phyloP scores from a whole-genome alignment of 78 protist species.

The Cavenderia fasciculata region DNA sequence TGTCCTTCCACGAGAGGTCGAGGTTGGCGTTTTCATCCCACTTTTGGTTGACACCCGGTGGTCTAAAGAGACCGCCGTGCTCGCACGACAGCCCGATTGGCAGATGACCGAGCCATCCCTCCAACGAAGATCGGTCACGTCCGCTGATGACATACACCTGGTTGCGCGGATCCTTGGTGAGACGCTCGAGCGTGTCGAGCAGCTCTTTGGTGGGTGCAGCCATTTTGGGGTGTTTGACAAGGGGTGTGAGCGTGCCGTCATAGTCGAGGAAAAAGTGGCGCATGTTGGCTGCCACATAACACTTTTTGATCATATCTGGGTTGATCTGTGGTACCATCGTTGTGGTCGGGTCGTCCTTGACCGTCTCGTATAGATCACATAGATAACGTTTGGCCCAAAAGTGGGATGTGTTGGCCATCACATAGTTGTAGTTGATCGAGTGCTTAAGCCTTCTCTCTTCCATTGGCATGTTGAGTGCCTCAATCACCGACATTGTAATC shows the following conservation, averaged over 20 bases:
- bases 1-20: slow-evolving; percentile 67
- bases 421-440: slow-evolving; percentile 50
- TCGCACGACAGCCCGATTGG: slow-evolving; percentile 78
- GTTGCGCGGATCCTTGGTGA: slow-evolving; percentile 19
- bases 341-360: background rate
- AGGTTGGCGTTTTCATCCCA: slow-evolving; percentile 28
- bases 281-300: background rate
- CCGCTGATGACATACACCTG: slow-evolving; percentile 73
- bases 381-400: slow-evolving; percentile 58
- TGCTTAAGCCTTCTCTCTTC: slow-evolving; percentile 31
- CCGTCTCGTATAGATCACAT: slow-evolving; percentile 6
- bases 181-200: background rate
- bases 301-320: background rate
- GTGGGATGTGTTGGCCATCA: slow-evolving; percentile 28
- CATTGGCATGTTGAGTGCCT: slow-evolving; percentile 45
- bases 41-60: slow-evolving; percentile 33
- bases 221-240: slow-evolving; percentile 65
- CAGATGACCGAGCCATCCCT: slow-evolving; percentile 62
- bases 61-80: slow-evolving; percentile 57
- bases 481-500: slow-evolving; percentile 29
- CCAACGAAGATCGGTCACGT: slow-evolving; percentile 51
- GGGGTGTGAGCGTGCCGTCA: slow-evolving; percentile 85
- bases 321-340: background rate
- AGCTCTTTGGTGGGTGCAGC: slow-evolving; percentile 71
- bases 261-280: slow-evolving; percentile 74